phyloP scores from a whole-genome alignment of 1,284 basidiomycete genomes.

The Caloboletus firmus region DNA sequence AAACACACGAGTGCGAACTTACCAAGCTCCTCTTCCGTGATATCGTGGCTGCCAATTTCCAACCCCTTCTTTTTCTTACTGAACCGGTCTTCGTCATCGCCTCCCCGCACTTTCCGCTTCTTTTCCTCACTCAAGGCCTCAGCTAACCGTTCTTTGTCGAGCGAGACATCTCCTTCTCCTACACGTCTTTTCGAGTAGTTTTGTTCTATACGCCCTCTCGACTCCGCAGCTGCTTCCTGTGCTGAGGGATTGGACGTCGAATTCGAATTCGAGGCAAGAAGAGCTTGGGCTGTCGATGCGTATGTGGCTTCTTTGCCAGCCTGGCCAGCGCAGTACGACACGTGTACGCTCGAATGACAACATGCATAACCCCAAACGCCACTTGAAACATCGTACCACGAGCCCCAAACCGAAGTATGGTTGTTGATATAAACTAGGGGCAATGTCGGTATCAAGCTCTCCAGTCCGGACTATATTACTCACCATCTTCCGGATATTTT shows the following conservation, averaged over 20 bases:
- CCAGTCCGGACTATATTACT: slow-evolving; percentile 24
- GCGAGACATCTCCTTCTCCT: slow-evolving; percentile 71
- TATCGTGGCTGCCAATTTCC: slow-evolving; percentile 59
- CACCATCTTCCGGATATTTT: slow-evolving; percentile 95
- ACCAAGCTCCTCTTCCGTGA: slow-evolving; percentile 93
- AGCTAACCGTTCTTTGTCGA: slow-evolving; percentile 69
- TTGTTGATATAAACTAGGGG: slow-evolving; percentile 84
- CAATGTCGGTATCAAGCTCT: slow-evolving; percentile 5
- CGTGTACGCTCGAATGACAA: slow-evolving; percentile 85
- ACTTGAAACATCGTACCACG: slow-evolving; percentile 78
- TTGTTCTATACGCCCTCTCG: slow-evolving; percentile 51
- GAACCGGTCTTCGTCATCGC: slow-evolving; percentile 56
- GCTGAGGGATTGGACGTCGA: slow-evolving; percentile 26
- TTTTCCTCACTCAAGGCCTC: slow-evolving; percentile 77
- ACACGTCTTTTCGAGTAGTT: slow-evolving; percentile 67
- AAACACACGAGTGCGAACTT: slow-evolving; percentile 33
- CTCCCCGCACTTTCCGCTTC: slow-evolving; percentile 67
- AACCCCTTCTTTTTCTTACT: slow-evolving; percentile 60
- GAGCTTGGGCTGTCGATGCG: slow-evolving; percentile 67
- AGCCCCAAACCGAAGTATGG: slow-evolving; percentile 94
- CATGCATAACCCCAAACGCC: slow-evolving; percentile 93
- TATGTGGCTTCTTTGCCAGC: slow-evolving; percentile 82
- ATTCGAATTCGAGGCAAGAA: slow-evolving; percentile 51
- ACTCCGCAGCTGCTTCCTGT: slow-evolving; percentile 35
- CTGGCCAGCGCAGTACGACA: slow-evolving; percentile 91